phyloP scores from a whole-genome alignment of 176 grass and related monocot species.

The Alopecurus myosuroides region DNA sequence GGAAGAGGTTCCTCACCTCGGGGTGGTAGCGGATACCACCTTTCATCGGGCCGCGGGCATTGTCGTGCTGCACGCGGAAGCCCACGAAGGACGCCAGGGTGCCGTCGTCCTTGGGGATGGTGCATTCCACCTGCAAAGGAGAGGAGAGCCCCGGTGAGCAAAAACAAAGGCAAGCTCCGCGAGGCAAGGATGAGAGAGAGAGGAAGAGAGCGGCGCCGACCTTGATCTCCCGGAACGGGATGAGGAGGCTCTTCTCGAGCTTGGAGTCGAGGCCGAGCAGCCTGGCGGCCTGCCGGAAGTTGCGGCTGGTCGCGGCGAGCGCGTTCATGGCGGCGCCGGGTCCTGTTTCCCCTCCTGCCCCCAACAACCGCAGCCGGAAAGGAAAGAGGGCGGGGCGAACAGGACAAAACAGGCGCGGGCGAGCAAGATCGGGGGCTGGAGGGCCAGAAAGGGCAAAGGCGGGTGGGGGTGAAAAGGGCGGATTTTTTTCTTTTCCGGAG shows the following conservation, averaged over 20 bases:
- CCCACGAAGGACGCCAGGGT: conserved; percentile 77
- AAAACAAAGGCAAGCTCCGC: background rate
- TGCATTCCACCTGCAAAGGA: conserved; percentile 82
- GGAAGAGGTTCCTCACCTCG: conserved; percentile 40
- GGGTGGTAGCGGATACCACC: conserved; percentile 93
- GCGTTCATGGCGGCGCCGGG: conserved; percentile 60
- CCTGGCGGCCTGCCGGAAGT: conserved; percentile 68
- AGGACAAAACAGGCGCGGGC: background rate
- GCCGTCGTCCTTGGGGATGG: conserved; percentile 94
- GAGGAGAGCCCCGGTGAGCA: background rate
- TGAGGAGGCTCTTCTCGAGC: conserved; percentile 81
- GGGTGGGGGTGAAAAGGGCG: background rate
- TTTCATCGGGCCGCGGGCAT: conserved; percentile 96
- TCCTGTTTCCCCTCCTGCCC: background rate
- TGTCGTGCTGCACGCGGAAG: conserved; percentile 97
- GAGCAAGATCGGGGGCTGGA: background rate
- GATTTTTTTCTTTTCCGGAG: conserved; percentile 3
- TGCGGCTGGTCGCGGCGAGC: conserved; percentile 82
- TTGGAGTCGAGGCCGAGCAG: conserved; percentile 82
- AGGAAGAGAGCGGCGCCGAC: background rate
- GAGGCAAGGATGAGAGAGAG: background rate
- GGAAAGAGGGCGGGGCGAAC: background rate
- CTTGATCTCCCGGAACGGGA: conserved; percentile 90
- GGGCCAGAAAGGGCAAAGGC: conserved; percentile 13
- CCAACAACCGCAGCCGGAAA: background rate